These are phyloP conservation scores for Hansenula sp. DNA, from an alignment of 1,139 yeast species.

Conservation along the genomic window DNA sequence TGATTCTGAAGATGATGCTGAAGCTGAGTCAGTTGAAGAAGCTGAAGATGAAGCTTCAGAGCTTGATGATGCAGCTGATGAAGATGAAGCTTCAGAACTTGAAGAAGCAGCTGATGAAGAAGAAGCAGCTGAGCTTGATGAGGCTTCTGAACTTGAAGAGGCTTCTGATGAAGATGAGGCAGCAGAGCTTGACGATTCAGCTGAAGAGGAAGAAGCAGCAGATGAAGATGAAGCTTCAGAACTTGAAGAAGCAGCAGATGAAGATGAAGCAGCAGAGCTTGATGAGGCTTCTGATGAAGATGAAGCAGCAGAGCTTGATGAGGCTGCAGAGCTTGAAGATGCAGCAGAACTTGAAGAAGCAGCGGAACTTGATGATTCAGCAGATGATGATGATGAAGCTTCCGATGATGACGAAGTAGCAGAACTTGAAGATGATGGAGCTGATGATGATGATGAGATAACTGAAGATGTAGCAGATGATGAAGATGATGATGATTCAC, in stretches of 20 bases:
- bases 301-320: slow-evolving; percentile 1
- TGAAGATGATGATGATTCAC: neutral
- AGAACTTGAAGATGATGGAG: neutral
- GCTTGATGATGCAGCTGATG: slow-evolving; percentile 1
- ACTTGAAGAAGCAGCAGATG: neutral
- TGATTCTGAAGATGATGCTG: neutral
- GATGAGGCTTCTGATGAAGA: neutral
- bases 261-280: slow-evolving; percentile 1
- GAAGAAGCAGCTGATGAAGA: slow-evolving; percentile 1
- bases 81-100: neutral
- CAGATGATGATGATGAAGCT: slow-evolving; percentile 1
- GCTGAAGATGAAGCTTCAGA: neutral
- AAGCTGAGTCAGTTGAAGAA: neutral
- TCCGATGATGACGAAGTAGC: slow-evolving; percentile 1
- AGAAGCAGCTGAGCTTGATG: neutral
- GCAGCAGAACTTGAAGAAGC: neutral
- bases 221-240: neutral
- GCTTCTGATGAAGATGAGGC: slow-evolving; percentile 19
- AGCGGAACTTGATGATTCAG: neutral
- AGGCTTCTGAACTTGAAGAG: neutral
- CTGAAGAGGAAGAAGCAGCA: neutral
- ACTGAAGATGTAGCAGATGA: neutral
- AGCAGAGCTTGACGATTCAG: slow-evolving; percentile 1
- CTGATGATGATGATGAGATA: neutral
- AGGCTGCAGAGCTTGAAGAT: neutral